Base-by-base conservation (phyloP, 306 rosid genomes). In the Lathyrus tuberosus region DNA sequence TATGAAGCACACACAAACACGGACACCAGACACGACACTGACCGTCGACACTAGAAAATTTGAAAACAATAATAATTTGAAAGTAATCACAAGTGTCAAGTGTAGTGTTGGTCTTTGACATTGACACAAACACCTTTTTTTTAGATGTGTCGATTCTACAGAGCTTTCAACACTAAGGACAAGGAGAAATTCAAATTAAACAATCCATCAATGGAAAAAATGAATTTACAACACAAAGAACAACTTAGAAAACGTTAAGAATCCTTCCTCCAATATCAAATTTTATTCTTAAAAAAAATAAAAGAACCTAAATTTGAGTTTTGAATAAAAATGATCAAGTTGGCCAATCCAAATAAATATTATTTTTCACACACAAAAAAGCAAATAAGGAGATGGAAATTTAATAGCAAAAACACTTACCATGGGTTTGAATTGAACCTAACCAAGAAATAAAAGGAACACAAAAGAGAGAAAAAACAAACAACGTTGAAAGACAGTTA, bases 311-410 rank as follows among this genome's bases (percentile, higher is more conserved):
- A 65, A 48, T 18, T 59, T n/a, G 71, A 64, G 17, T n/a, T 6
- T 52, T 35, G 10, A 2, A 48, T 10, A 67, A 30, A 65, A 76
- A 37, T 17, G 75, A 65, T 18, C 22, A 51, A n/a, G n/a, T 76
- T 81, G 76, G 76, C 81, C 76, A 67, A 66, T 66, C 13, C 30
- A 57, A 37, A 64, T 43, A 54, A 49, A 16, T 6, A 52, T 2
- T 52, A 52, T 18, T 20, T 8, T 10, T 31, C 3, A 5, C 8
- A 31, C 37, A 31, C 5, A 53, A 0, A 22, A 52, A 22, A 53
- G 0, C n/a, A 53, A 22, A 53, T 22, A 5, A 33, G 2, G 2
- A 33, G 8, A 33, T 6, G 38, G 1, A 1, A 33, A 33, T 33
- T 33, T 1, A 33, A 33, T 5, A 33, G 9, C 38, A 33, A 33